phyloP scores from a whole-genome alignment of 2,329 filamentous ascomycete genomes.

The Tympanopsis confertula region DNA sequence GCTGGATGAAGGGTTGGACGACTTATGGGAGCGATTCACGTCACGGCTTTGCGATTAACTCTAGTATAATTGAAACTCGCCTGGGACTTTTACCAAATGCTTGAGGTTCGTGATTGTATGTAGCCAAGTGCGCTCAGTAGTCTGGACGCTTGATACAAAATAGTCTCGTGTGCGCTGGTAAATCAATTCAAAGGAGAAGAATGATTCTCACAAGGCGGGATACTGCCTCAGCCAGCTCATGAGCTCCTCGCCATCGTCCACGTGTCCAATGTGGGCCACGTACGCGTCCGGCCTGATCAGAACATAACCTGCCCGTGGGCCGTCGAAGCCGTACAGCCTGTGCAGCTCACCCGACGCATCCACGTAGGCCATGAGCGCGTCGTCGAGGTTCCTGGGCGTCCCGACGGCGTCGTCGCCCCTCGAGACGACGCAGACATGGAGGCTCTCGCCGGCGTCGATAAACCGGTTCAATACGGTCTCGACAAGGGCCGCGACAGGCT shows the following conservation, averaged over 20 bases:
- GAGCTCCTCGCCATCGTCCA: not conserved
- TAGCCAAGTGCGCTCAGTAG: too few species aligned
- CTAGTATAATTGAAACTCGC: too few species aligned
- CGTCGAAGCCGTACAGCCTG: conserved; percentile 10
- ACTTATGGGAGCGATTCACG: too few species aligned
- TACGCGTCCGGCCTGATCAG: conserved; percentile 10
- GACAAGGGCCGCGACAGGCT: not conserved
- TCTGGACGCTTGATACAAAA: too few species aligned
- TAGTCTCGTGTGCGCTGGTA: too few species aligned
- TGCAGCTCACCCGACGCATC: conserved; percentile 9
- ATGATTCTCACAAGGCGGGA: too few species aligned
- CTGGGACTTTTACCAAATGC: too few species aligned
- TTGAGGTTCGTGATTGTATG: too few species aligned
- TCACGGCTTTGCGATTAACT: too few species aligned
- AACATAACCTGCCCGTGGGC: conserved; percentile 7
- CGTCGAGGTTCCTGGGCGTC: conserved; percentile 2
- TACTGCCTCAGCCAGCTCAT: not conserved
- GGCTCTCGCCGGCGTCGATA: not conserved
- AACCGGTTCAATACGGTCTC: not conserved
- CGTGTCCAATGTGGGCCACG: conserved; percentile 9
- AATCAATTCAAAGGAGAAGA: too few species aligned
- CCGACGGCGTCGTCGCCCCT: too few species aligned
- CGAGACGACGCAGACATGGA: not conserved
- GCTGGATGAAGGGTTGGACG: too few species aligned
- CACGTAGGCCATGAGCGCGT: conserved; percentile 1